Evolutionary conservation across 1,139 yeast genomes (phyloP).

Genomic region (Barnettozyma hawaiiensis): DNA sequence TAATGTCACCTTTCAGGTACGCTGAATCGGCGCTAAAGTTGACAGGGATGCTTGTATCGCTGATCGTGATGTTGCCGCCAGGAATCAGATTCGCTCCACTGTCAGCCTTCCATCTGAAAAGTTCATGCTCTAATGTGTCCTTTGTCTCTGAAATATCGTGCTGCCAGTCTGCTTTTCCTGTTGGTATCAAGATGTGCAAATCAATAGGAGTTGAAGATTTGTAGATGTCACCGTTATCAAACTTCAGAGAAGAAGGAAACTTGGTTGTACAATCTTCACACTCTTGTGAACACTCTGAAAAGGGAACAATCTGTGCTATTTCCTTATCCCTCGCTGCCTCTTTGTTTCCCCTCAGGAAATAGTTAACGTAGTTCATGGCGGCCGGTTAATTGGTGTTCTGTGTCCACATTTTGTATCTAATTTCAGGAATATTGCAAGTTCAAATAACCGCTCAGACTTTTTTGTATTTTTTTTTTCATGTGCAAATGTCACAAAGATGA

Average conservation of each 20-base stretch:
- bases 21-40: constrained; percentile 39
- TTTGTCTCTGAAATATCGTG: constrained; percentile 60
- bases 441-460: background rate
- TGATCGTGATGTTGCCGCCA: constrained; percentile 41
- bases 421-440: background rate
- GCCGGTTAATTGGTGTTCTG: too few relatives aligned
- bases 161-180: constrained; percentile 82
- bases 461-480: background rate
- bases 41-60: constrained; percentile 45
- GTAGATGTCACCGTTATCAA: constrained; percentile 57
- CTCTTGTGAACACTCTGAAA: constrained; percentile 40
- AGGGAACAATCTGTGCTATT: constrained; percentile 35
- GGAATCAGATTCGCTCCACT: constrained; percentile 24
- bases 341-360: background rate
- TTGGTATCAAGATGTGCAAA: constrained; percentile 70
- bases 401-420: background rate
- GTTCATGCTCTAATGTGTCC: constrained; percentile 46
- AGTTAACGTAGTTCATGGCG: background rate
- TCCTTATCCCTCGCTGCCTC: constrained; percentile 25
- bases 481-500: too few relatives aligned
- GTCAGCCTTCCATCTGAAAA: constrained; percentile 42
- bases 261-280: constrained; percentile 46
- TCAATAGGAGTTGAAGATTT: constrained; percentile 65
- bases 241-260: constrained; percentile 53
- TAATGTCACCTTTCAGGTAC: constrained; percentile 38